phyloP scores from a whole-genome alignment of 1,139 yeast genomes.

The Yarrowia galli region DNA sequence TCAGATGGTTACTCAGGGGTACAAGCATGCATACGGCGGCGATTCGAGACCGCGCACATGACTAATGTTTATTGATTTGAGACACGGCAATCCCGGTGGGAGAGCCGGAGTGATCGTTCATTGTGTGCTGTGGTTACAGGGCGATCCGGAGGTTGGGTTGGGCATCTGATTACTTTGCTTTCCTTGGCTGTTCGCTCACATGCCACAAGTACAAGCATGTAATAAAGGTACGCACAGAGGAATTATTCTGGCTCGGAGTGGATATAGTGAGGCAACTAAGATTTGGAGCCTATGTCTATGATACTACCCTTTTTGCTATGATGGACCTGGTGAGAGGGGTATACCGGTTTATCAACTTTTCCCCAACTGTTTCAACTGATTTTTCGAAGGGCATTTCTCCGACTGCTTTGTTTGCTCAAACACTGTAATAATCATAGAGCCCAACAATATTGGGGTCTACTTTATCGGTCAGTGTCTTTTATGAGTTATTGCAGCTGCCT shows the following conservation, averaged over 20 bases:
- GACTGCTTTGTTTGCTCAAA: background rate
- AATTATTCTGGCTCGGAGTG: background rate
- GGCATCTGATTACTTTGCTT: no score
- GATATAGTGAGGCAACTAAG: constrained; percentile 6
- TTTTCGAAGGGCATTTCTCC: background rate
- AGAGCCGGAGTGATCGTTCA: background rate
- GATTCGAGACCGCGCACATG: background rate
- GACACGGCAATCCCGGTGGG: background rate
- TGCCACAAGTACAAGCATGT: no score
- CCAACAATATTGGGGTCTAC: no score
- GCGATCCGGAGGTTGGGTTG: no score
- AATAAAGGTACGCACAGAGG: no score
- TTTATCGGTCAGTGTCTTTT: no score
- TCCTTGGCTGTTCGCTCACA: no score
- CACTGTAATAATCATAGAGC: no score
- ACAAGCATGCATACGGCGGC: background rate
- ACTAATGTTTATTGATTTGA: background rate
- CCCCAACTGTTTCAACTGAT: background rate
- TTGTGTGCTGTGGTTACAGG: no score
- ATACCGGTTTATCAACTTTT: background rate
- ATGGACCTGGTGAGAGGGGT: background rate
- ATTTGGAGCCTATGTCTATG: constrained; percentile 1
- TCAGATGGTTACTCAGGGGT: background rate
- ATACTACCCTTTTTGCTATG: background rate
- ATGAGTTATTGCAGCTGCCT: no score